phyloP scores from a whole-genome alignment of 164 flowering plant genomes.

The Litsea cubeba region DNA sequence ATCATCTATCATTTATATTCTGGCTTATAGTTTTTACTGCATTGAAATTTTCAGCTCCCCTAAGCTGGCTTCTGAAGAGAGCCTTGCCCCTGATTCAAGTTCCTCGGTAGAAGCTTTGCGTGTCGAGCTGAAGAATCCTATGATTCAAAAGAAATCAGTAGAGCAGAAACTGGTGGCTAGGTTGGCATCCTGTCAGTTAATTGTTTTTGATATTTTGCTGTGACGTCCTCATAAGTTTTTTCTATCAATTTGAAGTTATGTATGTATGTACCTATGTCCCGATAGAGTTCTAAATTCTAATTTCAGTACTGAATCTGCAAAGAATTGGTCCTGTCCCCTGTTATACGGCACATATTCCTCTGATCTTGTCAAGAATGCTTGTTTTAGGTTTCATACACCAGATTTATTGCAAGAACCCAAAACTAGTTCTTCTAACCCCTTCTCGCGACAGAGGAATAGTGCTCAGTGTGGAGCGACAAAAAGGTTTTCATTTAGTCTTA shows the following conservation, averaged over 20 bases:
- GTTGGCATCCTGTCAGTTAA: slow-evolving; percentile 21
- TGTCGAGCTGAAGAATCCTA: slow-evolving; percentile 11
- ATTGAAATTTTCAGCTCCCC: slow-evolving; percentile 19
- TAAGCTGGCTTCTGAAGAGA: slow-evolving; percentile 22
- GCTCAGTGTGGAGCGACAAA: slow-evolving; percentile 40
- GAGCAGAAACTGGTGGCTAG: slow-evolving; percentile 23
- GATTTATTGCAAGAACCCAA: background rate
- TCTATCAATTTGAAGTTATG: too few species aligned
- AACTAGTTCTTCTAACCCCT: slow-evolving; percentile 4
- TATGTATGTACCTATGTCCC: too few species aligned
- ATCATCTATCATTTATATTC: too few species aligned
- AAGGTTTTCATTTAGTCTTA: slow-evolving; percentile 31
- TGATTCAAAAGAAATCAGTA: slow-evolving; percentile 12
- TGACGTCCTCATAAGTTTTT: background rate
- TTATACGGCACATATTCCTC: background rate
- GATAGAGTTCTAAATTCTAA: background rate
- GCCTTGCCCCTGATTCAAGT: slow-evolving; percentile 16
- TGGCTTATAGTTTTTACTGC: background rate
- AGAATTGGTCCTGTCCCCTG: background rate
- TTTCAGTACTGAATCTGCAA: background rate
- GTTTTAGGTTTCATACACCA: background rate
- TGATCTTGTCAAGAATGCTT: background rate
- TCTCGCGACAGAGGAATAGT: slow-evolving; percentile 25
- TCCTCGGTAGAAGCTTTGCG: slow-evolving; percentile 11
- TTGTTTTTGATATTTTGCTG: slow-evolving; percentile 4